Conservation (phyloP, 129 eudicot genomes). For the Artemisia tridentata region DNA sequence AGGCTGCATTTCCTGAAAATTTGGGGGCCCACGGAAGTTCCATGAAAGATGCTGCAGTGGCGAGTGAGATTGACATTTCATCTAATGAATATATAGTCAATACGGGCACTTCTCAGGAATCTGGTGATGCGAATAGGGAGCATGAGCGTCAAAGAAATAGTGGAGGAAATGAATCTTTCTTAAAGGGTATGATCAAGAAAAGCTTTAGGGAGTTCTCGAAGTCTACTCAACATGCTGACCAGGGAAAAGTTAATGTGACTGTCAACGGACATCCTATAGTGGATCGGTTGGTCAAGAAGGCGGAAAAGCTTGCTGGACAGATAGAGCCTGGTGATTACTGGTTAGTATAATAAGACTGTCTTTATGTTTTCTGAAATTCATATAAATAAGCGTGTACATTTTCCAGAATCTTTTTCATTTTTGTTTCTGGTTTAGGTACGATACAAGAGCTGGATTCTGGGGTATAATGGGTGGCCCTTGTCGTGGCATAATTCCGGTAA, state of each 20-base stretch:
- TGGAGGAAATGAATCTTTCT: constrained; percentile 47
- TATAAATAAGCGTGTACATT: not conserved
- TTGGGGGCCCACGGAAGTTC: constrained; percentile 39
- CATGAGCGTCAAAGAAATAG: constrained; percentile 39
- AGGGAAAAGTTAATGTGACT: constrained; percentile 47
- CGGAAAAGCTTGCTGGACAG: constrained; percentile 84
- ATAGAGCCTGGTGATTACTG: constrained; percentile 87
- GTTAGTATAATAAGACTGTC: constrained; percentile 39
- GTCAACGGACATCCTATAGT: constrained; percentile 85
- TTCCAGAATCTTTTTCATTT: not conserved
- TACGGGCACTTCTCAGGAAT: constrained; percentile 63
- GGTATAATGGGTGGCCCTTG: constrained; percentile 96
- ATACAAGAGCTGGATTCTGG: constrained; percentile 93
- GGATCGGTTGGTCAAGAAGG: constrained; percentile 70
- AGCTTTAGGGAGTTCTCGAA: constrained; percentile 56
- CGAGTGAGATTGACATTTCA: constrained; percentile 83
- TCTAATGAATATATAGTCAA: constrained; percentile 64
- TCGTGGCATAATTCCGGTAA: constrained; percentile 94
- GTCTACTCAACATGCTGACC: constrained; percentile 46
- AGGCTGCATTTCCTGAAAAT: constrained; percentile 33
- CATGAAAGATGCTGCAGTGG: constrained; percentile 56
- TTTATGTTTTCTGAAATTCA: constrained; percentile 7
- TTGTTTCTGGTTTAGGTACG: constrained; percentile 59
- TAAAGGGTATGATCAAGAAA: constrained; percentile 60
- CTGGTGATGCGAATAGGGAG: constrained; percentile 49